These are phyloP conservation scores for Chaetomiaceae sp. DNA, from an alignment of 2,329 filamentous ascomycete species.

Conservation along the genomic window DNA sequence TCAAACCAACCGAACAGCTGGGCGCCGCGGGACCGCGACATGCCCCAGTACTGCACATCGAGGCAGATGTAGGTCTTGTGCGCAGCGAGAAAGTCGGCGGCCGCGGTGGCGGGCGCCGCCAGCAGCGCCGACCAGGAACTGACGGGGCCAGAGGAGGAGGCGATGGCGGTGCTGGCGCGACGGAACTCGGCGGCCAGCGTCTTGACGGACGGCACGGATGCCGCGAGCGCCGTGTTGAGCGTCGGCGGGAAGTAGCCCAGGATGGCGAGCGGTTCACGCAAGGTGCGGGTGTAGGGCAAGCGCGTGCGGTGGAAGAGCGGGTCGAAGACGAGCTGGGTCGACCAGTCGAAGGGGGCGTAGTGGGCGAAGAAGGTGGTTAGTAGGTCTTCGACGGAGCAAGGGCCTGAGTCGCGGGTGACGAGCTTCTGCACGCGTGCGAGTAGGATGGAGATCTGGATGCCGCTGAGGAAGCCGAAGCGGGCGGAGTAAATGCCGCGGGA, in stretches of 20 bases:
- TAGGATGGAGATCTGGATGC: slow-evolving; percentile 58
- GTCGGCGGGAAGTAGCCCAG: slow-evolving; percentile 56
- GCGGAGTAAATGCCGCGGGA: slow-evolving; percentile 57
- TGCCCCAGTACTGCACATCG: slow-evolving; percentile 60
- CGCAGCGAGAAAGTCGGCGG: slow-evolving; percentile 41
- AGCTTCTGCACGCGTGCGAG: slow-evolving; percentile 55
- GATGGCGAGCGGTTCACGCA: slow-evolving; percentile 56
- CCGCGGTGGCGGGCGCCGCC: slow-evolving; percentile 22
- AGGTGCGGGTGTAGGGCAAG: slow-evolving; percentile 47
- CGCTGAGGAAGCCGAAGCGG: slow-evolving; percentile 59
- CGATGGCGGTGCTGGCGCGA: slow-evolving; percentile 34
- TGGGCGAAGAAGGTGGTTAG: slow-evolving; percentile 56
- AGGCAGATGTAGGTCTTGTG: slow-evolving; percentile 55
- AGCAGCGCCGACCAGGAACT: slow-evolving; percentile 41
- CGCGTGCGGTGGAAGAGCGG: slow-evolving; percentile 48
- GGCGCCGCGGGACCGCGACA: slow-evolving; percentile 47
- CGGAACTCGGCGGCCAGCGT: slow-evolving; percentile 47
- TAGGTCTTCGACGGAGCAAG: slow-evolving; percentile 42
- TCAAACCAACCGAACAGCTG: slow-evolving; percentile 58
- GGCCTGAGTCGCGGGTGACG: slow-evolving; percentile 32
- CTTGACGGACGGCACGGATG: slow-evolving; percentile 46
- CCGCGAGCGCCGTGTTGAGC: slow-evolving; percentile 52
- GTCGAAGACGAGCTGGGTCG: slow-evolving; percentile 48
- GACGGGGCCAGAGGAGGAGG: neutral
- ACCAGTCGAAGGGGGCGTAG: slow-evolving; percentile 58